Base-by-base conservation (phyloP, 257 asterid genomes). In the Salvia splendens region DNA sequence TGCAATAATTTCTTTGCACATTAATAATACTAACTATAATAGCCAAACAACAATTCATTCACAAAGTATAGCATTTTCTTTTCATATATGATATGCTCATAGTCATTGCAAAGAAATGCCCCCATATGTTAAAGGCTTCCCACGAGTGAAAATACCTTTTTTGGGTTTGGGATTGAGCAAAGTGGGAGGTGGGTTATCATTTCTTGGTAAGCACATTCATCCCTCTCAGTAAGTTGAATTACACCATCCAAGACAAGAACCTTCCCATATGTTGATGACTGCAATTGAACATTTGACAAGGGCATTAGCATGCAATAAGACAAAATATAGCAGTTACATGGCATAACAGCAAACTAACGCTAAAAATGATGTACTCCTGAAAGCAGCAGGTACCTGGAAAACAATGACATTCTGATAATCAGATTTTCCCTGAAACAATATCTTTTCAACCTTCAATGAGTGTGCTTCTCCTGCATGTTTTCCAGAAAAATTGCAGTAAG, bases 191-290 rank as follows among this genome's bases (percentile, higher is more conserved):
- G 99, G 47, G 87, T 55, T 63, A 94, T 94, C 99, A 94, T 94
- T 79, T 94, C 99, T 79, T 90, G 99, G 71, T 93, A 93, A 77
- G 99, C 96, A 87, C 97, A 93, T 83, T 93, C 99, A 78, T 93
- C 99, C 79, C 99, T 90, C 81, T 93, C 99, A 0, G 99, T 93
- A 50, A 93, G 88, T 69, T 93, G 99, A 77, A 93, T 93, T 40
- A 93, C 99, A 71, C 99, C 97, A 73, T 93, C 99, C 89, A 93
- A 74, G 72, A 90, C 92, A 67, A 93, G 99, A 75, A 93, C 99
- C 78, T 93, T 93, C 28, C 99, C 99, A 47, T 93, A 93, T 43
- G 94, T 88, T 10, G 97, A 61, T 14, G 99, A 90, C 99, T 93
- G 84, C 76, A 85, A 61, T 32, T 52, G 42, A 77, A 54, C 14